These are phyloP conservation scores for Kwoniella shivajii DNA, from an alignment of 1,284 basidiomycete species.

Conservation along the genomic window DNA sequence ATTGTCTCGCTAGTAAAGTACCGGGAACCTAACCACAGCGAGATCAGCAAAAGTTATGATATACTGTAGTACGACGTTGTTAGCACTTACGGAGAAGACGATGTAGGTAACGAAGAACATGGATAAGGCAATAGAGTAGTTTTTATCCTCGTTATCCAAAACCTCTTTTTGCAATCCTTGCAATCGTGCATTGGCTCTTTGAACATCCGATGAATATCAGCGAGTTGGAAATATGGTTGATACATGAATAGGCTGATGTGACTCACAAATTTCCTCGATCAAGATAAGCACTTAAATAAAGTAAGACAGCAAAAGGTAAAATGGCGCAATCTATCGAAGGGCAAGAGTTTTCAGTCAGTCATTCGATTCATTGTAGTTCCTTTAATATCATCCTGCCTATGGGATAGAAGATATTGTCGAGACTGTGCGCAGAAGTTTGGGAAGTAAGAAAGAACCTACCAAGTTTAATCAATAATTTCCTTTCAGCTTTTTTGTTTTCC, in stretches of 20 bases:
- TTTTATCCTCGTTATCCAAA: slow-evolving; percentile 43
- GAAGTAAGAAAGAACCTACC: slow-evolving; percentile 24
- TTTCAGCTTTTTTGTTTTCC: slow-evolving; percentile 36
- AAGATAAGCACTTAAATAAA: slow-evolving; percentile 56
- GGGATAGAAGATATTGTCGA: neutral
- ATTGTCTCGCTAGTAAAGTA: slow-evolving; percentile 46
- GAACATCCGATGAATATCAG: neutral
- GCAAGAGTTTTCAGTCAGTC: too few species aligned
- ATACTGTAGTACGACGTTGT: too few species aligned
- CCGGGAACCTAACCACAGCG: slow-evolving; percentile 39
- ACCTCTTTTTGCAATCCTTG: slow-evolving; percentile 48
- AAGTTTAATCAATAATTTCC: slow-evolving; percentile 47
- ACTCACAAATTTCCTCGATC: slow-evolving; percentile 52
- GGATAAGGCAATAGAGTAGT: slow-evolving; percentile 52
- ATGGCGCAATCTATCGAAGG: slow-evolving; percentile 42
- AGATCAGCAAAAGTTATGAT: too few species aligned
- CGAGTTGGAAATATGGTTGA: slow-evolving; percentile 3
- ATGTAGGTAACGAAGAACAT: slow-evolving; percentile 56
- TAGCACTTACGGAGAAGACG: slow-evolving; percentile 42
- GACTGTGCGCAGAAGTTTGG: too few species aligned
- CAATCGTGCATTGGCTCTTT: slow-evolving; percentile 47
- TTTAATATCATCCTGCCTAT: too few species aligned
- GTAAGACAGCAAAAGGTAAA: slow-evolving; percentile 53
- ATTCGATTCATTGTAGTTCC: neutral
- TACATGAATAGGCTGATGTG: neutral